Evolutionary conservation across 805 yeast genomes (phyloP).

Genomic region (Yamadazyma paraphyllophila): DNA sequence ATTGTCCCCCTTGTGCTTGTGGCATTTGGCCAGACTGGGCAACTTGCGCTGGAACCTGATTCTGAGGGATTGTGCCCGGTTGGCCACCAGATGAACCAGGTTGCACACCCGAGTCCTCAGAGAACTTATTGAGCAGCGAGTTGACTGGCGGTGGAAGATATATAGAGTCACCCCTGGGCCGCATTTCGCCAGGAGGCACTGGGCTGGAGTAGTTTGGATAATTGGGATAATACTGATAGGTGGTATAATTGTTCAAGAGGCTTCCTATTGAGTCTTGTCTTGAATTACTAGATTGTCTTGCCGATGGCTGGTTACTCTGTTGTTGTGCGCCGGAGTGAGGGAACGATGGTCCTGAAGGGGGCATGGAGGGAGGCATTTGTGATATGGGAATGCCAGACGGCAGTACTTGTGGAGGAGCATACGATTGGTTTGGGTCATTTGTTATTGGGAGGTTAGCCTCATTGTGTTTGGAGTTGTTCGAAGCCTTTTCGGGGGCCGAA

Average conservation of each 20-base stretch:
- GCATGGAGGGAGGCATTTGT: background rate
- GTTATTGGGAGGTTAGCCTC: too few species aligned
- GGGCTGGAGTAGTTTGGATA: background rate
- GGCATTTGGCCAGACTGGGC: too few species aligned
- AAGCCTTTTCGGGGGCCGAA: background rate
- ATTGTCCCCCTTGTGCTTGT: too few species aligned
- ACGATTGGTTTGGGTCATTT: background rate
- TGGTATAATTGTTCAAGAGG: constrained; percentile 7
- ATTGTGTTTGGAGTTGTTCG: background rate
- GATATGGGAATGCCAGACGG: background rate
- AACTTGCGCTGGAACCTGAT: too few species aligned
- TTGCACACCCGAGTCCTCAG: too few species aligned
- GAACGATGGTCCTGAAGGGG: background rate
- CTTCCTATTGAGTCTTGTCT: constrained; percentile 14
- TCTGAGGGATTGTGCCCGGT: too few species aligned
- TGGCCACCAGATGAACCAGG: too few species aligned
- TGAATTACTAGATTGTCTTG: background rate
- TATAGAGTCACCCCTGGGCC: constrained; percentile 40
- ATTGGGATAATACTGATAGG: constrained; percentile 6
- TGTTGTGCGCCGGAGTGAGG: background rate
- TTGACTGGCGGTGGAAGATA: constrained; percentile 36
- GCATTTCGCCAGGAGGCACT: constrained; percentile 1
- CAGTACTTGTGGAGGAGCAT: background rate
- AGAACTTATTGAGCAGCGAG: background rate
- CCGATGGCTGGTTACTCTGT: background rate